Base-by-base conservation (phyloP, 2,329 filamentous ascomycete genomes). In the Trichoderma polysporum region DNA sequence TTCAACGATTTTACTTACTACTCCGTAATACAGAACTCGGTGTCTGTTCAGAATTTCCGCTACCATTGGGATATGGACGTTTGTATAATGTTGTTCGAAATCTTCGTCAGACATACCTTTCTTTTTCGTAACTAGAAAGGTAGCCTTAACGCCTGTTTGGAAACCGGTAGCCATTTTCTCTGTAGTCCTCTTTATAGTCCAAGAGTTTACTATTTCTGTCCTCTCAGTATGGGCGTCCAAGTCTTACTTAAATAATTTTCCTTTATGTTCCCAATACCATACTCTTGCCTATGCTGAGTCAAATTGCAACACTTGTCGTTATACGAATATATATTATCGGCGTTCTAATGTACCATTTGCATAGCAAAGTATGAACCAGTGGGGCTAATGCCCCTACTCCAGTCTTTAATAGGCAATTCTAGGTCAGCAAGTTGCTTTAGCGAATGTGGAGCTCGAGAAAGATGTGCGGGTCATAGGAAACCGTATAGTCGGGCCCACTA, bases 71-170 rank as follows among this genome's bases (percentile, higher is more conserved):
- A 52, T 61, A 19, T 61, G 58, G 31, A 50, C 9, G n/a, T 39
- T 39, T 15, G 45, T 61, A n/a, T 61, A 61, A 17, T 52, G 19
- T n/a, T 52, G 31, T 22, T 61, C 58, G 27, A 61, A 61, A 10
- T 61, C 58, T n/a, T 61, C 15, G 33, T 61, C 58, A 1, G 58
- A 37, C 58, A 61, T 61, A n/a, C 58, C 58, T 25, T 52, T 50
- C 31, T 61, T 61, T 25, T 61, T 61, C 15, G 45, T 61, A 9
- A 50, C 45, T 9, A 61, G 31, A n/a, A 61, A 37, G 19, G 31
- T 61, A 19, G 45, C 31, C n/a, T 61, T 61, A 22, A 61, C 31
- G 22, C 29, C 45, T 37, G 41, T 17, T 27, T 27, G 19, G 13
- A 37, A 61, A n/a, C 22, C 31, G 2, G 45, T 50, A 8, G 45